A percentile compares a stretch with the other conserved stretches of the same genome.
phyloP scores from a whole-genome alignment of 164 flowering plant species.

The Houttuynia cordata region DNA sequence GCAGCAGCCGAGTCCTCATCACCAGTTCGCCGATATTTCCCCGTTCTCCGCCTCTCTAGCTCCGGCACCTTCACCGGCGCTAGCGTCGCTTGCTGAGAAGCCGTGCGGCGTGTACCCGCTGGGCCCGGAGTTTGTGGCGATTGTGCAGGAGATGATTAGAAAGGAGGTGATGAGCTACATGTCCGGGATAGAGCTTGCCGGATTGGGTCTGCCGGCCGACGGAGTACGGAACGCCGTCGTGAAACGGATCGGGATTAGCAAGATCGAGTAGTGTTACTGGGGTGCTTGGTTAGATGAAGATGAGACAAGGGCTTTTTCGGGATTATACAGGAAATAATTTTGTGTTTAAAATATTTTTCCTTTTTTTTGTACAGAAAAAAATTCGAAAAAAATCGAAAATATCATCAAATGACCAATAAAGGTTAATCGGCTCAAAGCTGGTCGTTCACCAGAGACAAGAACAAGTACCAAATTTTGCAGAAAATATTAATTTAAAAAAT shows the following conservation, averaged over 20 bases:
- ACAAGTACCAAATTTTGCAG: not conserved
- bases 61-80: not conserved
- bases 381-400: not conserved
- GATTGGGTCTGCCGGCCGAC: constrained; percentile 17
- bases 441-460: not conserved
- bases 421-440: too few relatives aligned
- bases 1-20: not conserved
- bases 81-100: not conserved
- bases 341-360: not conserved
- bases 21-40: not conserved
- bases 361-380: not conserved
- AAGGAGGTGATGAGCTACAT: constrained; percentile 78
- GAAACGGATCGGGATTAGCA: constrained; percentile 48
- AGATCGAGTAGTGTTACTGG: not conserved
- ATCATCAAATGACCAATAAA: too few relatives aligned
- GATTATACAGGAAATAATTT: not conserved
- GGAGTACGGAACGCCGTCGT: constrained; percentile 47
- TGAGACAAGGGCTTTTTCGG: not conserved
- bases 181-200: constrained; percentile 40
- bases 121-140: constrained; percentile 46
- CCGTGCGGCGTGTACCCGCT: constrained; percentile 10
- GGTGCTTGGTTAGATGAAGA: not conserved
- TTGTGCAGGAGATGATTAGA: constrained; percentile 87
- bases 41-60: not conserved
- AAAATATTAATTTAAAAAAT: too few relatives aligned